These are phyloP conservation scores for Trichophyton rubrum DNA, from an alignment of 2,329 filamentous ascomycete genomes.

Conservation along the genomic window DNA sequence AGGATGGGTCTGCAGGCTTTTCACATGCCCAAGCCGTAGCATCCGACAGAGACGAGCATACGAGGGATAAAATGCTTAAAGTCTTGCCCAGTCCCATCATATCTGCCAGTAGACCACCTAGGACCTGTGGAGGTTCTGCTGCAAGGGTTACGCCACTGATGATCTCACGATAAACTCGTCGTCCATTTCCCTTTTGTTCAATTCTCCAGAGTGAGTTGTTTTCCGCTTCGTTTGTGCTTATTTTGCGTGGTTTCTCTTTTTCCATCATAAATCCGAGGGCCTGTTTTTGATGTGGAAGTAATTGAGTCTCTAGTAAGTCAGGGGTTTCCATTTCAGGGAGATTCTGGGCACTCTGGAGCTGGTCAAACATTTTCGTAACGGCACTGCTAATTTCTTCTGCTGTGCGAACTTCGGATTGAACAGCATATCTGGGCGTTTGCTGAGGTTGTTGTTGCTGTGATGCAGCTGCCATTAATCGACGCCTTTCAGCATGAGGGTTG, in stretches of 20 bases:
- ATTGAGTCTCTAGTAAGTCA: constrained; percentile 47
- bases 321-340: constrained; percentile 61
- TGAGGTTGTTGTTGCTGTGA: constrained; percentile 10
- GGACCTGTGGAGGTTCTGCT: constrained; percentile 51
- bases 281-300: constrained; percentile 82
- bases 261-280: constrained; percentile 74
- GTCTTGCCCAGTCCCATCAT: constrained; percentile 89
- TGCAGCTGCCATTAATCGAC: constrained; percentile 20
- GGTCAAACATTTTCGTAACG: constrained; percentile 78
- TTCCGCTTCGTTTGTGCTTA: constrained; percentile 46
- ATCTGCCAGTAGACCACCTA: constrained; percentile 65
- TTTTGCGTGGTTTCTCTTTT: constrained; percentile 56
- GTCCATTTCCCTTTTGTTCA: constrained; percentile 43
- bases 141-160: constrained; percentile 60
- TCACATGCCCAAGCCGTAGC: constrained; percentile 50
- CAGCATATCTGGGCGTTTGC: constrained; percentile 14
- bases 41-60: constrained; percentile 52
- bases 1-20: constrained; percentile 34
- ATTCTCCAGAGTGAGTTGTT: constrained; percentile 68
- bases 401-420: constrained; percentile 44
- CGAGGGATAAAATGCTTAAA: constrained; percentile 68
- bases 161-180: constrained; percentile 62
- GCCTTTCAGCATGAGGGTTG: constrained; percentile 58
- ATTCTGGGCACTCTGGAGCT: constrained; percentile 60
- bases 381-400: constrained; percentile 79